Evolutionary conservation across 106 monocot species (phyloP).

Genomic region (Hemerocallis citrina): DNA sequence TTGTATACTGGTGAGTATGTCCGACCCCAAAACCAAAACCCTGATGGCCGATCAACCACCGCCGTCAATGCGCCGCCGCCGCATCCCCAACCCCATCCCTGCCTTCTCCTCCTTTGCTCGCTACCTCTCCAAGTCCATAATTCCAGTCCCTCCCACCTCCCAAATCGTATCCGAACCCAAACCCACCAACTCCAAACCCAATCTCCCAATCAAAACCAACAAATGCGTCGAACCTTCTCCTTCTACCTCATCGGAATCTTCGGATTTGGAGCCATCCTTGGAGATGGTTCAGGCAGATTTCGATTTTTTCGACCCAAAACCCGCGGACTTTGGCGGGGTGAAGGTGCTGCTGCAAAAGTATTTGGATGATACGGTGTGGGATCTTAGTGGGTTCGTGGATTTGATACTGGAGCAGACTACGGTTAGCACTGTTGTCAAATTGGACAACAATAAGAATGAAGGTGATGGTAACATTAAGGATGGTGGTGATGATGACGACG

Average conservation of each 20-base stretch:
- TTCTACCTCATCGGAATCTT: neutral
- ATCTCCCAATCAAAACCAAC: neutral
- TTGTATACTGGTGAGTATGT: no score
- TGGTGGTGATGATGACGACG: constrained; percentile 9
- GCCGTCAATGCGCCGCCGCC: constrained; percentile 11
- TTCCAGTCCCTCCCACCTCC: neutral
- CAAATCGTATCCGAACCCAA: neutral
- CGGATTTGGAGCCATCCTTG: no score
- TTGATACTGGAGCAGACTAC: constrained; percentile 76
- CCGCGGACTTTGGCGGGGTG: constrained; percentile 52
- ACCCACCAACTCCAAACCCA: no score
- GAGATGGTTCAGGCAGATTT: no score
- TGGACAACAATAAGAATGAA: constrained; percentile 22
- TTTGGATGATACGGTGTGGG: constrained; percentile 56
- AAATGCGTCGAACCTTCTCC: neutral
- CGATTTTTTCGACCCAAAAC: no score
- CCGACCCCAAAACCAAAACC: no score
- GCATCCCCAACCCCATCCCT: neutral
- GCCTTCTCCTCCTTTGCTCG: constrained; percentile 31
- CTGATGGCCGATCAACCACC: constrained; percentile 12
- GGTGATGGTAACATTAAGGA: constrained; percentile 49
- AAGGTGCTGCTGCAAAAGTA: constrained; percentile 54
- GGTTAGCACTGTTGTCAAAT: constrained; percentile 75
- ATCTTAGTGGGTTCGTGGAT: constrained; percentile 73
- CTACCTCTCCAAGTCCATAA: constrained; percentile 6